Evolutionary conservation across 495 filamentous ascomycete species (phyloP).

Genomic region (Cetradonia linearis): DNA sequence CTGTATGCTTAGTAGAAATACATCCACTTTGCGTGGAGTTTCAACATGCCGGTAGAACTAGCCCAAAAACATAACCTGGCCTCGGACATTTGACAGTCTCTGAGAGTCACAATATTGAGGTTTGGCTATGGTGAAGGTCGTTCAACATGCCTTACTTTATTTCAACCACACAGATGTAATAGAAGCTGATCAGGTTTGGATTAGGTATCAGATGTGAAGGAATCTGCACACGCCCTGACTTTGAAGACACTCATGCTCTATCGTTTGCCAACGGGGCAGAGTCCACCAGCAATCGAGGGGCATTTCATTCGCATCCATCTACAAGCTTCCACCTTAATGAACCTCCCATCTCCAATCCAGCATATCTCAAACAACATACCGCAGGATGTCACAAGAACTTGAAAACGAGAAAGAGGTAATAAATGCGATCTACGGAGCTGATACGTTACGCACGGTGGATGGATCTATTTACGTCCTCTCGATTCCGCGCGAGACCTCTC

Average conservation of each 20-base stretch:
- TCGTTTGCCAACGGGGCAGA: background rate
- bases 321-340: background rate
- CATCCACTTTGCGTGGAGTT: background rate
- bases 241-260: background rate
- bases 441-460: constrained; percentile 42
- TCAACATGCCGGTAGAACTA: background rate
- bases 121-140: too few species aligned
- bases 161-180: background rate
- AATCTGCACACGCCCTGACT: background rate
- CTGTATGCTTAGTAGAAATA: background rate
- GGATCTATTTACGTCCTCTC: constrained; percentile 41
- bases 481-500: constrained; percentile 30
- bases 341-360: background rate
- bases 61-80: background rate
- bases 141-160: too few species aligned
- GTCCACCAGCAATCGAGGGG: background rate
- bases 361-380: background rate
- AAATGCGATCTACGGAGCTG: constrained; percentile 80
- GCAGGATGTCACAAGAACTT: constrained; percentile 62
- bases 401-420: constrained; percentile 78
- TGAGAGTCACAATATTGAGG: too few species aligned
- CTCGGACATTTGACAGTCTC: background rate
- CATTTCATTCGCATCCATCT: background rate
- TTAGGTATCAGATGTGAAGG: background rate
- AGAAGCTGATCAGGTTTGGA: background rate